Evolutionary conservation across 805 yeast genomes (phyloP).

Genomic region (Torulaspora microellipsoides): DNA sequence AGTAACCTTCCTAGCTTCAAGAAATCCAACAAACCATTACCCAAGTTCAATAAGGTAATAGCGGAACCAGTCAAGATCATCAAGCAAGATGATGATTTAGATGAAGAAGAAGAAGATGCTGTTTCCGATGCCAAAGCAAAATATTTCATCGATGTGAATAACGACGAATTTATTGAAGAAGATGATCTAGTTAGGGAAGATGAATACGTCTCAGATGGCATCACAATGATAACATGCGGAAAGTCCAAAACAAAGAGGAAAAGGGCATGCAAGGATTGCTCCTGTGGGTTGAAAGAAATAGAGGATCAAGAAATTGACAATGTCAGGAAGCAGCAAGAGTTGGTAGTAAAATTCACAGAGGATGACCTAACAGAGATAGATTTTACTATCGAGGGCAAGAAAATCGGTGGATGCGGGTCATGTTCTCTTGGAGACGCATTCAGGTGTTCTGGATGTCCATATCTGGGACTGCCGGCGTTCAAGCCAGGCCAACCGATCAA

Average conservation of each 20-base stretch:
- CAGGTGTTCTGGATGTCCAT: slow-evolving; percentile 98
- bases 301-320: slow-evolving; percentile 58
- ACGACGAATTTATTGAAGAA: slow-evolving; percentile 52
- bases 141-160: slow-evolving; percentile 46
- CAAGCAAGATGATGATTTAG: slow-evolving; percentile 31
- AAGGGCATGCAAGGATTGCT: slow-evolving; percentile 96
- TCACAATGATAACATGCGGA: slow-evolving; percentile 32
- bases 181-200: slow-evolving; percentile 48
- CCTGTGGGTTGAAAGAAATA: slow-evolving; percentile 90
- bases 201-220: slow-evolving; percentile 20
- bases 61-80: slow-evolving; percentile 22
- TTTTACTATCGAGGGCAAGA: slow-evolving; percentile 91
- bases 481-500: slow-evolving; percentile 92
- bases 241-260: slow-evolving; percentile 39
- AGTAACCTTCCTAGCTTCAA: slow-evolving; percentile 25
- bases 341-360: slow-evolving; percentile 40
- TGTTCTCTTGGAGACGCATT: slow-evolving; percentile 98
- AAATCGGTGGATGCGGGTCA: slow-evolving; percentile 93
- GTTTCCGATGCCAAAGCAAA: slow-evolving; percentile 42
- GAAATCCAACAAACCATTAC: slow-evolving; percentile 22
- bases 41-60: slow-evolving; percentile 28
- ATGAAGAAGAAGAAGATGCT: slow-evolving; percentile 38
- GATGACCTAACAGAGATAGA: slow-evolving; percentile 86
- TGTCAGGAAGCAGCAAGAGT: slow-evolving; percentile 30
- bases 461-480: slow-evolving; percentile 94